Conservation (phyloP, 1,284 basidiomycete genomes). For the Baeospora myosura region DNA sequence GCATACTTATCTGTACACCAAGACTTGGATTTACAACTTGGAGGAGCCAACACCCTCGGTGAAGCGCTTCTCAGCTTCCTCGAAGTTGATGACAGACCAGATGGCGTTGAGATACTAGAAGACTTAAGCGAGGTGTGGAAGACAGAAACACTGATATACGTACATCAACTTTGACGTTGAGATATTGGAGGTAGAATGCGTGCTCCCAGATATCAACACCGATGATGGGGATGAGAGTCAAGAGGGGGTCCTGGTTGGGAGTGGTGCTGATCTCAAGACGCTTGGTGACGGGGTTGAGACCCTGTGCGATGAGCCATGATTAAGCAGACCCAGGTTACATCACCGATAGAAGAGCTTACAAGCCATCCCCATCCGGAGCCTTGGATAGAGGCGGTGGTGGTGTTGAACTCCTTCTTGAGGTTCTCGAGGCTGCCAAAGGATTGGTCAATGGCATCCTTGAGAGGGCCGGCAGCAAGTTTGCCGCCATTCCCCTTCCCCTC, state of each 20-base stretch:
- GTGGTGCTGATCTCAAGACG: conserved; percentile 74
- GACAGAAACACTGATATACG: conserved; percentile 22
- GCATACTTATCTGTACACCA: too few relatives aligned
- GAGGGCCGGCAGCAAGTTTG: conserved; percentile 52
- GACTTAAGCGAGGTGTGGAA: conserved; percentile 3
- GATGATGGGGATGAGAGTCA: conserved; percentile 70
- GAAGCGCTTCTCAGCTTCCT: conserved; percentile 69
- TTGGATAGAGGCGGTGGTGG: conserved; percentile 77
- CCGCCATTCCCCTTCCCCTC: conserved; percentile 51
- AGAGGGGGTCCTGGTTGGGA: conserved; percentile 85
- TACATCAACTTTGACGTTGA: conserved; percentile 68
- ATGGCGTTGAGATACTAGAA: conserved; percentile 68
- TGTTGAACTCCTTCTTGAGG: conserved; percentile 64
- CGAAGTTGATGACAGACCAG: conserved; percentile 79
- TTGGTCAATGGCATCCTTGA: conserved; percentile 62
- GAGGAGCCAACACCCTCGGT: conserved; percentile 34
- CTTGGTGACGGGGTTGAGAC: conserved; percentile 53
- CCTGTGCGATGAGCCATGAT: conserved; percentile 32
- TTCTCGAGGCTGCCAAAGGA: conserved; percentile 68
- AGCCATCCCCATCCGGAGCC: conserved; percentile 95
- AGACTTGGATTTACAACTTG: conserved; percentile 22
- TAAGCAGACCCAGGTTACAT: conserved; percentile 3
- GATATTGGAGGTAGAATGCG: conserved; percentile 74
- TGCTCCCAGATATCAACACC: conserved; percentile 90
- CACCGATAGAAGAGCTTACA: conserved; percentile 35